Evolutionary conservation across 1,139 yeast species (phyloP).

Genomic region (Protomyces gravidus): DNA sequence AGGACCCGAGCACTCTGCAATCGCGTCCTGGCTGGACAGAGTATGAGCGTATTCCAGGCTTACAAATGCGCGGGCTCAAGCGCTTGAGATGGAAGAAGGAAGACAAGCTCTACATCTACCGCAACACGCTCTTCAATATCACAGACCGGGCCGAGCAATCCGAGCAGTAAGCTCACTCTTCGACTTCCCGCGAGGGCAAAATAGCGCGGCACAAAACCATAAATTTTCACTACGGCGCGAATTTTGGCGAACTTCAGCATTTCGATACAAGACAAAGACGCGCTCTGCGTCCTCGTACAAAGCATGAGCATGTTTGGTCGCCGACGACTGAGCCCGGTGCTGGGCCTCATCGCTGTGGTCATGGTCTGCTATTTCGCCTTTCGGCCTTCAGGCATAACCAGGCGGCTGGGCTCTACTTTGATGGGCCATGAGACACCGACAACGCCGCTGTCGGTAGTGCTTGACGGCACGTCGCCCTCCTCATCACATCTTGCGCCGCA

Average conservation of each 20-base stretch:
- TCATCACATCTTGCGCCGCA: conserved; percentile 1
- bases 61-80: background rate
- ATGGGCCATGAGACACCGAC: background rate
- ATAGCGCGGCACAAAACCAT: too few relatives aligned
- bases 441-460: background rate
- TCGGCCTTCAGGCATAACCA: background rate
- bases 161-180: too few relatives aligned
- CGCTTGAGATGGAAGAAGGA: background rate
- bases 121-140: background rate
- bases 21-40: background rate
- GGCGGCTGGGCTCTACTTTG: background rate
- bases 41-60: background rate
- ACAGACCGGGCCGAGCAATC: too few relatives aligned
- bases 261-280: too few relatives aligned
- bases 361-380: background rate
- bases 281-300: too few relatives aligned
- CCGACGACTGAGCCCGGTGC: background rate
- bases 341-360: background rate
- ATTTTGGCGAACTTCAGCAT: too few relatives aligned
- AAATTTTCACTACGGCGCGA: too few relatives aligned
- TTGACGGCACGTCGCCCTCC: background rate
- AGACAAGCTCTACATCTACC: background rate
- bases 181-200: too few relatives aligned
- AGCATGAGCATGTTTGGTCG: background rate
- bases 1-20: background rate